Evolutionary conservation across 2,329 filamentous ascomycete genomes (phyloP), one percentile per base, ranked within the genome.

Genomic region (Talaromyces sp.): DNA sequence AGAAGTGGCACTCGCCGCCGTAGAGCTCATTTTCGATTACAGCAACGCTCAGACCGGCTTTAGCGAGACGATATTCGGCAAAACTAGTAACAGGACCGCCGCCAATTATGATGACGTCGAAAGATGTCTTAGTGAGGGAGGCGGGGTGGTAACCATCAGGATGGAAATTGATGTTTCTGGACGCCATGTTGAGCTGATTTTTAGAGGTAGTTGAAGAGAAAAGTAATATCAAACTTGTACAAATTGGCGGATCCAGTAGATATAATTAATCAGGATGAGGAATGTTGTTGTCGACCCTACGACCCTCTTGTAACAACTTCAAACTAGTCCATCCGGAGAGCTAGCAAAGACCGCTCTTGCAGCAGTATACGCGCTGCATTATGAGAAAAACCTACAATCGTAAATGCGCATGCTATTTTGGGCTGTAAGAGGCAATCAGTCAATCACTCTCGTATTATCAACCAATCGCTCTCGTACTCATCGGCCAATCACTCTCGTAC

Each of bases 31-130:
- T 5, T 54, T 54, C 50, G 50, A 54, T 35, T n/a, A 54, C 50
- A 54, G 50, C 50, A 31, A 54, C 50, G 27, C 13, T 54, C 4
- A 54, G 50, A 54, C 50, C 50, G 7, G 50, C 50, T 35, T 54
- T 54, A n/a, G 50, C 24, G 13, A 54, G 31, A 33, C 50, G 50
- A 19, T n/a, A 31, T 54, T 54, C 50, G 50, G 50, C 50, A 31
- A 54, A 54, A 54, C 50, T 54, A 2, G 50, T 35, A 35, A 54
- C 50, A 9, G 50, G 50, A 54, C 50, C 50, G 24, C 50, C 50
- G 50, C 50, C 50, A 35, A 54, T 54, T n/a, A 54, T 54, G 14
- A 54, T 54, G 50, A 54, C 19, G 31, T 54, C 50, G 50, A 54
- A 54, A 14, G 50, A 3, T 33, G 50, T 54, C 9, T 54, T 5